Evolutionary conservation across 495 filamentous ascomycete genomes (phyloP).

Genomic region (Trichoderma gamsii): DNA sequence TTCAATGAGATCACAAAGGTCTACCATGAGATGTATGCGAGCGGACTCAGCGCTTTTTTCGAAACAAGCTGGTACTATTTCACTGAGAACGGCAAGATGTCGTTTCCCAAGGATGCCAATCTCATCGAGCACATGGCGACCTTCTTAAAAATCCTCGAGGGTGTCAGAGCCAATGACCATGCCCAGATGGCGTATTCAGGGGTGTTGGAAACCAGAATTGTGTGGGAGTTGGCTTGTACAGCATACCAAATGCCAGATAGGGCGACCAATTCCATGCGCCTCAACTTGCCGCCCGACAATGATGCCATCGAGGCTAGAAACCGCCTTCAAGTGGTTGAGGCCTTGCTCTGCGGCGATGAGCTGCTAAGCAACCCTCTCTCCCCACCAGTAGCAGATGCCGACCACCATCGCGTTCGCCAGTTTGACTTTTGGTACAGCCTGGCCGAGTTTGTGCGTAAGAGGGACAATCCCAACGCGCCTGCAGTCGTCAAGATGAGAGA

Average conservation of each 20-base stretch:
- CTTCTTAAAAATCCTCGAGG: conserved; percentile 45
- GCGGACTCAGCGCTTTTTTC: conserved; percentile 71
- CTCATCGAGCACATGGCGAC: conserved; percentile 58
- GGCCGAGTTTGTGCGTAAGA: conserved; percentile 62
- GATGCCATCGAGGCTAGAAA: conserved; percentile 55
- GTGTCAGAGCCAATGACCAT: conserved; percentile 42
- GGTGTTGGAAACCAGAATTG: conserved; percentile 62
- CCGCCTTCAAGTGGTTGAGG: conserved; percentile 68
- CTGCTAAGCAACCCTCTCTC: conserved; percentile 54
- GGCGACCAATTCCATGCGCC: conserved; percentile 21
- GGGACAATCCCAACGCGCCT: conserved; percentile 44
- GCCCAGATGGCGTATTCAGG: conserved; percentile 55
- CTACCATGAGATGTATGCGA: conserved; percentile 69
- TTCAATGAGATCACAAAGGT: conserved; percentile 67
- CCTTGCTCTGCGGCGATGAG: conserved; percentile 62
- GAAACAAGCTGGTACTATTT: conserved; percentile 77
- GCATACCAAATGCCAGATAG: conserved; percentile 26
- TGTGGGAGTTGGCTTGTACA: conserved; percentile 57
- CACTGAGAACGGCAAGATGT: conserved; percentile 33
- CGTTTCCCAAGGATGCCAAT: conserved; percentile 49
- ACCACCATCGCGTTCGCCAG: conserved; percentile 51
- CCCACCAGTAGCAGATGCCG: conserved; percentile 31
- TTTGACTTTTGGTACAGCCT: conserved; percentile 77
- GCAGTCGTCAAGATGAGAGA: conserved; percentile 46
- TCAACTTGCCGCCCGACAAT: conserved; percentile 37